Conservation (phyloP, 176 grass and related monocot genomes). For the Carex scoparia region DNA sequence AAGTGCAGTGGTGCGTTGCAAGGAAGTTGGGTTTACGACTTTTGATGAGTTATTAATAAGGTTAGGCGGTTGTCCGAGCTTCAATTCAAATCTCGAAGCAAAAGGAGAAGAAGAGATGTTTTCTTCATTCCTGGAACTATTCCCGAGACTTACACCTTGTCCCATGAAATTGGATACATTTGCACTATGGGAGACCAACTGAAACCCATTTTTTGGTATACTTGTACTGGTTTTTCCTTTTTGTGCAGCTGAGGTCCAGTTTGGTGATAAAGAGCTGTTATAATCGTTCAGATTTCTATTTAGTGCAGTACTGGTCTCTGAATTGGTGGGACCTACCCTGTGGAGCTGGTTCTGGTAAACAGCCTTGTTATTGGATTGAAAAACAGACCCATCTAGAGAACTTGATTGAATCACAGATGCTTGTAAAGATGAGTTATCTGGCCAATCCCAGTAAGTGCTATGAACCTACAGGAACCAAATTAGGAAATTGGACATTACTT, state of each 20-base stretch:
- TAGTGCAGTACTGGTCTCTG: background rate
- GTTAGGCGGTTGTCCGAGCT: constrained; percentile 67
- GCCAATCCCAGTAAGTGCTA: constrained; percentile 55
- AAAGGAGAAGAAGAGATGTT: constrained; percentile 14
- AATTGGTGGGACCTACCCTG: background rate
- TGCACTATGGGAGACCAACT: constrained; percentile 28
- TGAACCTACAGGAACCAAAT: constrained; percentile 26
- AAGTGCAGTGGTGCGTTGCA: constrained; percentile 15
- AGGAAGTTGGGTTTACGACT: constrained; percentile 19
- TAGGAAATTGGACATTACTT: background rate
- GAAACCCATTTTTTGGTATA: constrained; percentile 32
- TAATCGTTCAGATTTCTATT: constrained; percentile 8
- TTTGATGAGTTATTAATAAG: constrained; percentile 40
- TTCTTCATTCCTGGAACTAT: constrained; percentile 9
- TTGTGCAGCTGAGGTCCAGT: background rate
- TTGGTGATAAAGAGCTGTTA: background rate
- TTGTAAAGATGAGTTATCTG: constrained; percentile 8
- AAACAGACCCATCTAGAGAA: background rate
- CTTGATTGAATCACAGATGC: background rate
- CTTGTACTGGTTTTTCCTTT: constrained; percentile 18
- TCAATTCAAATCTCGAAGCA: constrained; percentile 69
- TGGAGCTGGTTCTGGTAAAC: background rate
- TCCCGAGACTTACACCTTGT: constrained; percentile 19
- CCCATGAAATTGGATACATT: constrained; percentile 25
- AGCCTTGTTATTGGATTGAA: background rate